These are phyloP conservation scores for Paraphoma sp. DNA, from an alignment of 2,329 filamentous ascomycete genomes.

Conservation along the genomic window DNA sequence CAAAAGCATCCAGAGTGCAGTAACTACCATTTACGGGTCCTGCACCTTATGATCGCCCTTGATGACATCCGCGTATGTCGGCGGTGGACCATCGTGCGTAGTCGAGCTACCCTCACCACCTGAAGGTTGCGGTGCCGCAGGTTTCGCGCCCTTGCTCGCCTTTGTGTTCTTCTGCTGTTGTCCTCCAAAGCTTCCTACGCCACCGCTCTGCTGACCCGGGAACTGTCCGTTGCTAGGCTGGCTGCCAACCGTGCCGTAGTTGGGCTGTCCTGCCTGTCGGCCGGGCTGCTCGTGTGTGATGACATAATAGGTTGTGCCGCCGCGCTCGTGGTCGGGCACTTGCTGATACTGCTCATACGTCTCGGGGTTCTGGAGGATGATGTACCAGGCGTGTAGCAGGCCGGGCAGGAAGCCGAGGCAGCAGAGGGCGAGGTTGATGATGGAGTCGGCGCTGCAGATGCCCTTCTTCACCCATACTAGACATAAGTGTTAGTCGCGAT, in stretches of 20 bases:
- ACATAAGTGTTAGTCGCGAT: conserved; percentile 12
- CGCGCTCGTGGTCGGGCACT: conserved; percentile 60
- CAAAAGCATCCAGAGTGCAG: not conserved
- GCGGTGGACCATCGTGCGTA: conserved; percentile 64
- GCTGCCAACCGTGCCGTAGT: conserved; percentile 52
- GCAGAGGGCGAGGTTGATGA: conserved; percentile 95
- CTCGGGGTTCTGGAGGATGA: conserved; percentile 90
- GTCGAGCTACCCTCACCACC: conserved; percentile 36
- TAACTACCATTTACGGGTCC: conserved; percentile 21
- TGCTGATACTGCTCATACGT: conserved; percentile 66
- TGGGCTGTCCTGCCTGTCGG: conserved; percentile 36
- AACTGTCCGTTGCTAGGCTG: conserved; percentile 50
- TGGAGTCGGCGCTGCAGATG: conserved; percentile 86
- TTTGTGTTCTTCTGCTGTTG: conserved; percentile 28
- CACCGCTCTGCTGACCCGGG: conserved; percentile 48
- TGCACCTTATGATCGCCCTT: conserved; percentile 93
- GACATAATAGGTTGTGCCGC: conserved; percentile 38
- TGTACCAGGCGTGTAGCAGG: conserved; percentile 96
- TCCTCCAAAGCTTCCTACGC: conserved; percentile 37
- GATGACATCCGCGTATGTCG: conserved; percentile 89
- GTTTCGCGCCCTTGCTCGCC: conserved; percentile 15
- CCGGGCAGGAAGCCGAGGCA: conserved; percentile 70
- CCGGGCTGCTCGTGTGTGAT: conserved; percentile 47
- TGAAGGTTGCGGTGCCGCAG: conserved; percentile 12
- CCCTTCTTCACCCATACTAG: conserved; percentile 96